Evolutionary conservation across 2,329 filamentous ascomycete genomes (phyloP).

Genomic region (Sphaerulina populicola): DNA sequence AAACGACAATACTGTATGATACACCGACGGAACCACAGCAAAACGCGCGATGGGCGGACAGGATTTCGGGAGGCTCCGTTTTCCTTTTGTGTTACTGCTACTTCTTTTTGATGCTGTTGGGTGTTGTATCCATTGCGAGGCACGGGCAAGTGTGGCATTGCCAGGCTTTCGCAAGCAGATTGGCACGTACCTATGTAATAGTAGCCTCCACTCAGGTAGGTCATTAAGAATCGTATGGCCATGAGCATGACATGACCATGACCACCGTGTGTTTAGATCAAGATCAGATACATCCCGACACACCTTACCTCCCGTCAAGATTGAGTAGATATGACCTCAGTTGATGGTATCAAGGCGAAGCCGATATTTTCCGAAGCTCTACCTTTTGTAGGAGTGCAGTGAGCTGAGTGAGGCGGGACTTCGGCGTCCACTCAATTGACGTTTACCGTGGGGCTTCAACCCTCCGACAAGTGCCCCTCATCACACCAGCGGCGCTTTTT

Average conservation of each 20-base stretch:
- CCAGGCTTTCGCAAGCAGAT: background rate
- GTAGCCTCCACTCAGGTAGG: constrained; percentile 14
- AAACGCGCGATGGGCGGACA: constrained; percentile 6
- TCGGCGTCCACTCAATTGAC: background rate
- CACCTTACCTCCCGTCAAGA: background rate
- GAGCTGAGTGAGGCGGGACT: background rate
- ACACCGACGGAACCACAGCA: constrained; percentile 7
- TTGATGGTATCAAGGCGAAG: background rate
- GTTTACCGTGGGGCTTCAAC: background rate
- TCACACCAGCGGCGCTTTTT: background rate
- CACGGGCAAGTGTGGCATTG: background rate
- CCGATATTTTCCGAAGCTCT: background rate
- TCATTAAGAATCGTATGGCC: constrained; percentile 5
- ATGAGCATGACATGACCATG: background rate
- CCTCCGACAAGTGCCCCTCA: background rate
- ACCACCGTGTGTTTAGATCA: background rate
- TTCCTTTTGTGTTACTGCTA: constrained; percentile 14
- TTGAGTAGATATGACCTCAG: background rate
- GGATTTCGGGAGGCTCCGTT: constrained; percentile 22
- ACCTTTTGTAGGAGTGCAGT: too few species aligned
- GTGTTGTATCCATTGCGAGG: background rate
- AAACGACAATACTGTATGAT: constrained; percentile 12
- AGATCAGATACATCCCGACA: background rate
- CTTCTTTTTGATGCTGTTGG: background rate
- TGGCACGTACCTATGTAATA: constrained; percentile 4